These are phyloP conservation scores for Aegilops speltoides DNA, from an alignment of 176 grass and related monocot genomes.

Conservation along the genomic window DNA sequence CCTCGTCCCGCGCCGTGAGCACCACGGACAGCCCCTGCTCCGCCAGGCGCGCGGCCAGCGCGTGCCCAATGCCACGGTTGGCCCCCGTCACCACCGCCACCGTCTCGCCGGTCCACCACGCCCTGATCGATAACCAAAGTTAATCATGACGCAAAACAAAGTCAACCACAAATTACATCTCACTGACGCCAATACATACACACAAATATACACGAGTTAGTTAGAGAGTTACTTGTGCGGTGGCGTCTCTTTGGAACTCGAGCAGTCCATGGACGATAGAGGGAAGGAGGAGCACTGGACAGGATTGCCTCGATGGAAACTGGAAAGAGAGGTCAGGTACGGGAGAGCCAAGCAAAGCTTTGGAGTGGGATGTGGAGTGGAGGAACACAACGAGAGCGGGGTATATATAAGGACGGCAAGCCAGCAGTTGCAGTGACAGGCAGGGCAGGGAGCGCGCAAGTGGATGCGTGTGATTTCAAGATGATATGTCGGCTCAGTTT, in stretches of 20 bases:
- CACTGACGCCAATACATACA: neutral
- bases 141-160: neutral
- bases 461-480: neutral
- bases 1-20: conserved; percentile 62
- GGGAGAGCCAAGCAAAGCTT: neutral
- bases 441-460: neutral
- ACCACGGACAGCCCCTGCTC: conserved; percentile 75
- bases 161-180: neutral
- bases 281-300: neutral
- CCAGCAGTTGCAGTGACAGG: neutral
- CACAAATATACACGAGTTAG: neutral
- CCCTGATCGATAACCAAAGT: neutral
- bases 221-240: conserved; percentile 32
- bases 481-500: no score
- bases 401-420: neutral
- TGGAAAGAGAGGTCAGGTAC: neutral
- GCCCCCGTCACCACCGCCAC: conserved; percentile 79
- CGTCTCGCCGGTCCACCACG: conserved; percentile 71
- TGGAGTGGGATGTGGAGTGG: conserved; percentile 2
- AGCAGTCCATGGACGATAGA: conserved; percentile 26
- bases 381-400: neutral
- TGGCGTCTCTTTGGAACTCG: conserved; percentile 39
- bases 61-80: conserved; percentile 73
- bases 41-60: conserved; percentile 48
- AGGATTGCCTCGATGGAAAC: neutral